Conservation (phyloP, 352 stramenopile genomes). For the Phytophthora melonis region DNA sequence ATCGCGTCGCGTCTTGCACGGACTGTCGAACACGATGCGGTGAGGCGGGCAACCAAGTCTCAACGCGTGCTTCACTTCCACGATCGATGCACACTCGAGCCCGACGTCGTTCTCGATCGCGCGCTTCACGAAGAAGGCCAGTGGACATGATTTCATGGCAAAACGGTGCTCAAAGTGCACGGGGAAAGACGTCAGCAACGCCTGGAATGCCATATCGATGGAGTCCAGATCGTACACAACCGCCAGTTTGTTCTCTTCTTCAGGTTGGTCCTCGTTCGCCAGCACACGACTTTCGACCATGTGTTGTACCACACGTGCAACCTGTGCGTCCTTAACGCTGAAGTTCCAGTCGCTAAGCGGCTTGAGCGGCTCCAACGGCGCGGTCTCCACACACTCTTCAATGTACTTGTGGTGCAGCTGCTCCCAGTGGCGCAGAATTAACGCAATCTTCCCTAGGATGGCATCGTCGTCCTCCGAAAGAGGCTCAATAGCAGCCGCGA, state of each 20-base stretch:
- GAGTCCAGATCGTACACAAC: slow-evolving; percentile 88
- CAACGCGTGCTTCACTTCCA: slow-evolving; percentile 86
- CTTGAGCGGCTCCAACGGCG: slow-evolving; percentile 53
- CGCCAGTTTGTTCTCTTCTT: slow-evolving; percentile 64
- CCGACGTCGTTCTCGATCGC: slow-evolving; percentile 83
- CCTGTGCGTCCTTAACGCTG: slow-evolving; percentile 71
- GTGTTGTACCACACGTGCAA: slow-evolving; percentile 67
- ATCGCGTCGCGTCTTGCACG: slow-evolving; percentile 92
- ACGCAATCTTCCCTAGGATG: slow-evolving; percentile 71
- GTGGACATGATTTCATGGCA: slow-evolving; percentile 90
- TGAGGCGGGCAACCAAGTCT: slow-evolving; percentile 72
- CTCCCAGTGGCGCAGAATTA: slow-evolving; percentile 80
- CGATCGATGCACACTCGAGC: slow-evolving; percentile 84
- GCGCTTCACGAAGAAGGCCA: slow-evolving; percentile 87
- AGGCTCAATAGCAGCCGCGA: slow-evolving; percentile 43
- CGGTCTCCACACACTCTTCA: slow-evolving; percentile 50
- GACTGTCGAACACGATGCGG: slow-evolving; percentile 93
- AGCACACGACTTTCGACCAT: slow-evolving; percentile 64
- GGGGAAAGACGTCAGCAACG: slow-evolving; percentile 82
- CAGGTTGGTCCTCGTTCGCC: slow-evolving; percentile 30
- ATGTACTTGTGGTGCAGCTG: slow-evolving; percentile 69
- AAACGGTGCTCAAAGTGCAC: slow-evolving; percentile 90
- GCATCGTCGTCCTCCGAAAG: slow-evolving; percentile 63
- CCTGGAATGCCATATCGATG: slow-evolving; percentile 88
- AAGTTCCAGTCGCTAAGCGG: slow-evolving; percentile 81